Conservation (phyloP, 78 protist species). For the Dictyostelium purpureum region DNA sequence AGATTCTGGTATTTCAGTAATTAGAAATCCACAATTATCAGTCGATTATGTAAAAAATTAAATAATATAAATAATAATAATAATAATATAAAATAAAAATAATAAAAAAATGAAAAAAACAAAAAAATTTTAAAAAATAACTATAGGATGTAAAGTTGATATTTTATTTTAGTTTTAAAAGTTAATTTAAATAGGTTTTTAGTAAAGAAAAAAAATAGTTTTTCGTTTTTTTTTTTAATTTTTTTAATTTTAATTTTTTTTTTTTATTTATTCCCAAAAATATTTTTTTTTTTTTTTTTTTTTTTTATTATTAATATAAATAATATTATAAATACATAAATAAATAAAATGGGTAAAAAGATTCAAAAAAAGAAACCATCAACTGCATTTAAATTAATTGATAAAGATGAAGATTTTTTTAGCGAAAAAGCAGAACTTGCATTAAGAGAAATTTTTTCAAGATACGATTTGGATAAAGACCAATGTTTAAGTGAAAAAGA, state of each 20-base stretch:
- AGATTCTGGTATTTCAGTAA: not conserved
- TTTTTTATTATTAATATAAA: not conserved
- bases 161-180: not conserved
- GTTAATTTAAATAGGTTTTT: not conserved
- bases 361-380: not conserved
- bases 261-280: no score
- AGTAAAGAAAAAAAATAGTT: no score
- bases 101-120: not conserved
- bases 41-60: no score
- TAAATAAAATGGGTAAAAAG: not conserved
- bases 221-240: not conserved
- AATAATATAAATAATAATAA: not conserved
- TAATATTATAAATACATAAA: not conserved
- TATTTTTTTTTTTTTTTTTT: not conserved
- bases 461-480: slow-evolving; percentile 38
- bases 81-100: not conserved
- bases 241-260: no score
- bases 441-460: slow-evolving; percentile 47
- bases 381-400: slow-evolving; percentile 10
- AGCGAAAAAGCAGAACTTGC: slow-evolving; percentile 18
- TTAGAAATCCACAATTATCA: not conserved
- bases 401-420: slow-evolving; percentile 47
- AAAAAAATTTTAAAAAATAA: not conserved
- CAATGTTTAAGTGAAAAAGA: slow-evolving; percentile 5
- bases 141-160: not conserved